Percentiles rank a stretch among this genome's conserved stretches.
These are phyloP conservation scores for Coniochaeta sp. DNA, from an alignment of 2,329 filamentous ascomycete species.

Conservation along the genomic window DNA sequence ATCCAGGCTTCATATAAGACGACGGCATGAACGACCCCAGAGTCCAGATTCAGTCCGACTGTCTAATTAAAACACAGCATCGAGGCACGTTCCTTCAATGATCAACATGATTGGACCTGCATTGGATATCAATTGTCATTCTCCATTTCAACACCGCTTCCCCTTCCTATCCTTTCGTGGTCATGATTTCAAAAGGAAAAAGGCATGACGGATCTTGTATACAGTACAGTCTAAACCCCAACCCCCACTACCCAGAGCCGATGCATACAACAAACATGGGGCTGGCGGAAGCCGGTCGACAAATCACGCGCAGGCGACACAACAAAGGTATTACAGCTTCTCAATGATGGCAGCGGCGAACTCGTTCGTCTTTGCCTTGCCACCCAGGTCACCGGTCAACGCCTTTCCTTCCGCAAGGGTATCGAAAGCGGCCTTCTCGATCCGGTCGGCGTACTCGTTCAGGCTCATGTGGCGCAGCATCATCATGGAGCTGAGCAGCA, in stretches of 20 bases:
- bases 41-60: neutral
- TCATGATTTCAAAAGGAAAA: neutral
- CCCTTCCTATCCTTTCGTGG: neutral
- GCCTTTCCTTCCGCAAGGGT: constrained; percentile 93
- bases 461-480: constrained; percentile 99
- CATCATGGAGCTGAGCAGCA: constrained; percentile 96
- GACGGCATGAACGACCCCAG: neutral
- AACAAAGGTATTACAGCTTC: constrained; percentile 41
- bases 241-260: neutral
- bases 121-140: constrained; percentile 1
- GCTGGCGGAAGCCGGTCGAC: neutral
- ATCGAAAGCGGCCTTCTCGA: constrained; percentile 92
- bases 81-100: neutral
- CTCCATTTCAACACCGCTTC: neutral
- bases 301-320: neutral
- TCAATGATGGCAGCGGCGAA: constrained; percentile 87
- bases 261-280: neutral
- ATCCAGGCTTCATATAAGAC: neutral
- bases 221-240: constrained; percentile 2
- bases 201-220: constrained; percentile 2
- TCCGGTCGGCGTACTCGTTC: constrained; percentile 72
- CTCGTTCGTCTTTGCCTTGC: constrained; percentile 92
- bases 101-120: neutral
- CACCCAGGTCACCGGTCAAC: constrained; percentile 91
- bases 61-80: neutral